phyloP scores from a whole-genome alignment of 164 flowering plant species.

The Umbellularia californica region DNA sequence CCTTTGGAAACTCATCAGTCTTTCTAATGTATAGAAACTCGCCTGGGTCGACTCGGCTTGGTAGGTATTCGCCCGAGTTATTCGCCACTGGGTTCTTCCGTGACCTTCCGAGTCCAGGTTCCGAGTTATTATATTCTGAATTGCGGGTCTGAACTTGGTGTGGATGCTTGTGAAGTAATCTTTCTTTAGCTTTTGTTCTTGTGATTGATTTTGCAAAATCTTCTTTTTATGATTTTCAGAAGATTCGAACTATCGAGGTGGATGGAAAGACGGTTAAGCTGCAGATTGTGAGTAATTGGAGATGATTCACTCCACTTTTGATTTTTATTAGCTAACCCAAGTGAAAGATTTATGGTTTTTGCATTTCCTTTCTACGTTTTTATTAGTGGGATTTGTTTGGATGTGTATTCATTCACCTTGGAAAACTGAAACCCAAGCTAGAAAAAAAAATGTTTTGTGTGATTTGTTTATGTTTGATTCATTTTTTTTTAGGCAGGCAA shows the following conservation, averaged over 20 bases:
- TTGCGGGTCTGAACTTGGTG: background rate
- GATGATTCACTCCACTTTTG: background rate
- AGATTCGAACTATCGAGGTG: conserved; percentile 62
- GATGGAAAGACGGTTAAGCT: conserved; percentile 67
- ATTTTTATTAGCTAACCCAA: background rate
- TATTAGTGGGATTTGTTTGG: background rate
- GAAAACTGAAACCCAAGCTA: background rate
- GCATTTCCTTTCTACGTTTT: background rate
- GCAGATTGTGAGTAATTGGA: conserved; percentile 51
- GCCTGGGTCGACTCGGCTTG: background rate
- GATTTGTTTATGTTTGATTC: no score
- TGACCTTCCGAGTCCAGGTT: no score
- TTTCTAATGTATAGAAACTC: background rate
- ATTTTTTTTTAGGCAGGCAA: no score
- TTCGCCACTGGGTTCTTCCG: no score
- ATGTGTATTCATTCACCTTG: background rate
- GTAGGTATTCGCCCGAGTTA: no score
- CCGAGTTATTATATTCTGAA: background rate
- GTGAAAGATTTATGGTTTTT: background rate
- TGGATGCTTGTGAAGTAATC: background rate
- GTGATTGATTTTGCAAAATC: background rate
- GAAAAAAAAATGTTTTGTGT: no score
- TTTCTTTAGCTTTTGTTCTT: background rate
- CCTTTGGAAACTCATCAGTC: background rate
- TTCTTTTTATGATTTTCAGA: conserved; percentile 30